Base-by-base conservation (phyloP, 306 rosid species). In the Hylodesmum podocarpum region DNA sequence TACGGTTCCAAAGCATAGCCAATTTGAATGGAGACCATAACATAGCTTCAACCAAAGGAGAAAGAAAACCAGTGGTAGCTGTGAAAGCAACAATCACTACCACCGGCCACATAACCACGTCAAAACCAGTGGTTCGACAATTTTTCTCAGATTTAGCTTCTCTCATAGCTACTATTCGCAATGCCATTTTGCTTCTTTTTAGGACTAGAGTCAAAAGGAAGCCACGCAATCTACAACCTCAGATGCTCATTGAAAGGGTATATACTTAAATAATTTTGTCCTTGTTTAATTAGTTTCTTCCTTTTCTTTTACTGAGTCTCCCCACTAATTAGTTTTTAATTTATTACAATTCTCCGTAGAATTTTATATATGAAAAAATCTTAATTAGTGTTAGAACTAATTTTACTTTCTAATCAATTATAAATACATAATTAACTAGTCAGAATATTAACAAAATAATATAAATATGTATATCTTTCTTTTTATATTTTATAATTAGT, bases 181-280 rank as follows among this genome's bases (percentile, higher is more conserved):
- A 41, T 73, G 75, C 82, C 24, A 9, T 81, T 29, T 36, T 51
- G 3, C 9, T 78, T 57, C 46, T 66, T 39, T 47, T 78, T 28
- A 29, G 64, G 18, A 18, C 36, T 12, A 7, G 9, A 34, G 8
- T 75, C 67, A 64, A 72, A 4, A 49, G 46, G 55, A 75, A 24
- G 31, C 16, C 0, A 16, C 11, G 50, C 69, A 57, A 12, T 47
- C 50, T 65, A 55, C 79, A 47, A 4, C 80, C 82, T 1, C 86
- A 81, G 63, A 46, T 75, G 51, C 51, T 78, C 59, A 47, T 85
- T 22, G 84, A 85, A 70, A 81, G 29, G 86, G 88, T 33, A 33
- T 19, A 0, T 19, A 69, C 19, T 47, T 40, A 0, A 16, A 14
- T 29, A 13, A 4, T 21, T 51, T 29, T 24, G 0, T 2, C 3